A percentile compares a stretch with the other conserved stretches of the same genome.
These are phyloP conservation scores for Cryptococcus sp. DNA, from an alignment of 1,284 basidiomycete genomes.

Conservation along the genomic window DNA sequence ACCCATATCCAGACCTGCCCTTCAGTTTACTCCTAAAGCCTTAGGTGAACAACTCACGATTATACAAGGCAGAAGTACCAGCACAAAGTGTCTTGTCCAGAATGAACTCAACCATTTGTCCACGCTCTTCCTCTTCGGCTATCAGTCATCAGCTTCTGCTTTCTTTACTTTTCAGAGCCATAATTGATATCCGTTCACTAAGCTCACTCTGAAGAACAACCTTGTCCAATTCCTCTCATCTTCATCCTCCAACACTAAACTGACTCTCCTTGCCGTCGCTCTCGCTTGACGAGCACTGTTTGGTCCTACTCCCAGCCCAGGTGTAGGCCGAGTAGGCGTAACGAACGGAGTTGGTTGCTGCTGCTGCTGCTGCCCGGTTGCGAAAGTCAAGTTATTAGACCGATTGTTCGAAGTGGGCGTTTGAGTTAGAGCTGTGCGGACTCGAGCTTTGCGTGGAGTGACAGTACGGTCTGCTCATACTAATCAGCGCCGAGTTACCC, in stretches of 20 bases:
- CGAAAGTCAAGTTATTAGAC: too few species aligned
- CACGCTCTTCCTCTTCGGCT: conserved; percentile 49
- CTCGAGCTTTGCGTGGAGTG: conserved; percentile 24
- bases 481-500: neutral
- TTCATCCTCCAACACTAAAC: conserved; percentile 19
- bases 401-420: neutral
- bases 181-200: too few species aligned
- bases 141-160: neutral
- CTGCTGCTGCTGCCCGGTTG: too few species aligned
- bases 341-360: neutral
- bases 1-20: conserved; percentile 53
- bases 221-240: conserved; percentile 21
- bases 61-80: conserved; percentile 51
- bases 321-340: neutral
- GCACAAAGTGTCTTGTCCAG: conserved; percentile 52
- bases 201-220: conserved; percentile 34
- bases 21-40: neutral
- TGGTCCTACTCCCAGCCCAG: neutral
- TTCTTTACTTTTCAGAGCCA: neutral
- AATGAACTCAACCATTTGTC: conserved; percentile 51
- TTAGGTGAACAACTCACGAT: conserved; percentile 35
- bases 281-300: neutral
- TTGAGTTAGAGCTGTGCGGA: conserved; percentile 11
- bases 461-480: conserved; percentile 20
- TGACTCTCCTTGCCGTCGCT: conserved; percentile 15